Conservation (phyloP, 2,329 filamentous ascomycete genomes). For the Cladosporium halotolerans region DNA sequence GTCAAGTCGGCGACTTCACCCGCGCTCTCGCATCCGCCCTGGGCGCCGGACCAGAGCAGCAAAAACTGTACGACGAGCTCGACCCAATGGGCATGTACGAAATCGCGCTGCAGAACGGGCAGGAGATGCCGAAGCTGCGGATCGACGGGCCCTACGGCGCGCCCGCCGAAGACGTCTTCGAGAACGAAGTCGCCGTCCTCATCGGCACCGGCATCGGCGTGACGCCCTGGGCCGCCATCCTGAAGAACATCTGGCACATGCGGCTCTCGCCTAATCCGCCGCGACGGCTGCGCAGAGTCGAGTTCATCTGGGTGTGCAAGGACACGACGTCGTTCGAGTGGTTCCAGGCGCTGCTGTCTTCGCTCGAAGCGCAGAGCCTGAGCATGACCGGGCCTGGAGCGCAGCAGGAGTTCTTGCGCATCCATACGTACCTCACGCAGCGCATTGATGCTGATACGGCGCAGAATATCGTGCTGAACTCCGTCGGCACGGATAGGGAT, state of each 20-base stretch:
- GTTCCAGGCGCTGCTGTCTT: slow-evolving; percentile 92
- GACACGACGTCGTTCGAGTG: slow-evolving; percentile 95
- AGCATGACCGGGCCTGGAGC: slow-evolving; percentile 52
- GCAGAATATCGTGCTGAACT: slow-evolving; percentile 95
- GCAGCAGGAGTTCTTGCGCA: slow-evolving; percentile 79
- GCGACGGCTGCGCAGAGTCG: slow-evolving; percentile 80
- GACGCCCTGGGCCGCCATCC: slow-evolving; percentile 77
- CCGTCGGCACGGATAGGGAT: slow-evolving; percentile 78
- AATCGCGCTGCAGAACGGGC: slow-evolving; percentile 85
- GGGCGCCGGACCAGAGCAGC: slow-evolving; percentile 81
- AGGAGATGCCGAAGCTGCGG: slow-evolving; percentile 81
- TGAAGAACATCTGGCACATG: slow-evolving; percentile 98
- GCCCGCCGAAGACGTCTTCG: slow-evolving; percentile 93
- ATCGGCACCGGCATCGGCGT: slow-evolving; percentile 84
- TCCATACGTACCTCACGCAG: slow-evolving; percentile 96
- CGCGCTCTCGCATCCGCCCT: slow-evolving; percentile 87
- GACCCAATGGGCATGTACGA: slow-evolving; percentile 98
- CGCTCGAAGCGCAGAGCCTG: slow-evolving; percentile 78
- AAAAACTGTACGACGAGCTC: slow-evolving; percentile 82
- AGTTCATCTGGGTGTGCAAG: slow-evolving; percentile 98
- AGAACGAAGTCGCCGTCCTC: slow-evolving; percentile 80
- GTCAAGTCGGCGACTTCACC: slow-evolving; percentile 96
- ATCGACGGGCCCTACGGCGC: slow-evolving; percentile 96
- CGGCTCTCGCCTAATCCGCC: slow-evolving; percentile 86
- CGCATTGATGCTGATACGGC: slow-evolving; percentile 85